Base-by-base conservation (phyloP, 2,329 filamentous ascomycete genomes). In the Cordyceps cateniannulata region DNA sequence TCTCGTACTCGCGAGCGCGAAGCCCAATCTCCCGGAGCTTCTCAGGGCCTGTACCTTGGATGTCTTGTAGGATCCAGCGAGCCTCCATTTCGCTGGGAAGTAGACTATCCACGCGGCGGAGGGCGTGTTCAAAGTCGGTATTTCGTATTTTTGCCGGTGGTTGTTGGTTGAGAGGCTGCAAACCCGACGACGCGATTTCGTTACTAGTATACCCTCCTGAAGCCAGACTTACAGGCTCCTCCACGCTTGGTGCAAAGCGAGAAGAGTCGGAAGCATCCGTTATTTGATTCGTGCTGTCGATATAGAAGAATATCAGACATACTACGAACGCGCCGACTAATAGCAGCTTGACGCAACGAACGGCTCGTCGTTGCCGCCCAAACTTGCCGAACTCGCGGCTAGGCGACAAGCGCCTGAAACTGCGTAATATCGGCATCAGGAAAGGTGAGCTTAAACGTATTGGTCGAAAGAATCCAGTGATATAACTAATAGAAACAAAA, bases 21-120 rank as follows among this genome's bases (percentile, higher is more conserved):
- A 58, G 45, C 6, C 55, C 55, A 50, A 58, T 58, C 5, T 58
- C 45, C 8, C 32, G 45, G 14, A 58, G 55, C 55, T 58, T 58
- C 47, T 40, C 45, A 16, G 29, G 16, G 10, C 45, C 55, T 22
- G 55, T 42, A 35, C 55, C 44, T 29, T 58, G 22, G 6, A 58
- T 29, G 32, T 29, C 10, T 7, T 42, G 44, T 7, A 58, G 18
- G 29, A 58, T 12, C 22, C 22, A 40, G 22, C 45, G 45, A 24
- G 32, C 25, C 7, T 58, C 55, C 32, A 22, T 58, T 24, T 58
- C 55, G 18, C 35, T 35, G 10, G 55, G 55, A 3, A 58, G 55
- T 5, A 50, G 32, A 14, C 40, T 24, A 8, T 49, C 35, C 32
- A 58, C n/a, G 24, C 47, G 55, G 24, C 22, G 27, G 5, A 58